Evolutionary conservation across 805 yeast species (phyloP), one percentile per base, ranked within the genome.

Genomic region (Candida ovalis): DNA sequence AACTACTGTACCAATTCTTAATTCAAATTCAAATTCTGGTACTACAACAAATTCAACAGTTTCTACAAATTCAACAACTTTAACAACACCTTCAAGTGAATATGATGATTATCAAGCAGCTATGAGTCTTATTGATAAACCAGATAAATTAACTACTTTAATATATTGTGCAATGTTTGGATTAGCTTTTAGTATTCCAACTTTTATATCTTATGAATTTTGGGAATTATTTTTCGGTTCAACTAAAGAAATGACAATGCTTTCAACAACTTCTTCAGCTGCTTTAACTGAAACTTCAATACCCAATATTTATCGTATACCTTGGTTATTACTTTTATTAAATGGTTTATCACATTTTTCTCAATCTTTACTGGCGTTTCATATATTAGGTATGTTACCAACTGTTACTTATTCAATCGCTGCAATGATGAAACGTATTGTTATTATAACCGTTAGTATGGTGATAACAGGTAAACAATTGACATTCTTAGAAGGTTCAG

Each of bases 341-440:
- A 86, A 88, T 62, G 94, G 96, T 3, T 57, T 84, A 15, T 80
- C 87, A 15, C 96, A 88, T 67, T 90, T 87, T 56, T 61, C 79
- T 35, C 97, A 90, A 67, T 84, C 91, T 37, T 69, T 89, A 62
- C 73, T 90, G 36, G 89, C 96, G 15, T 88, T 87, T 66, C 88
- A 86, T 68, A 72, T 90, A 28, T 68, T 90, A 40, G 94, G 96
- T 19, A 78, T 84, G 61, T 76, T 90, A 5, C 86, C 96, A 2
- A 88, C 97, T 0, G 82, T 90, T 12, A 80, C 94, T 2, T 90
- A 88, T 67, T 86, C 95, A 1, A 83, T 90, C 48, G 96, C 96
- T 2, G 82, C 88, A 39, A 77, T 90, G 78, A 78, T 90, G 80
- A 90, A 90, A 68, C 80, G 96, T 59, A 86, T 90, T n/a, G 86